Percentiles rank a stretch among this genome's conserved stretches.
phyloP scores from a whole-genome alignment of 129 eudicot species.

The Ambrosia trifida region DNA sequence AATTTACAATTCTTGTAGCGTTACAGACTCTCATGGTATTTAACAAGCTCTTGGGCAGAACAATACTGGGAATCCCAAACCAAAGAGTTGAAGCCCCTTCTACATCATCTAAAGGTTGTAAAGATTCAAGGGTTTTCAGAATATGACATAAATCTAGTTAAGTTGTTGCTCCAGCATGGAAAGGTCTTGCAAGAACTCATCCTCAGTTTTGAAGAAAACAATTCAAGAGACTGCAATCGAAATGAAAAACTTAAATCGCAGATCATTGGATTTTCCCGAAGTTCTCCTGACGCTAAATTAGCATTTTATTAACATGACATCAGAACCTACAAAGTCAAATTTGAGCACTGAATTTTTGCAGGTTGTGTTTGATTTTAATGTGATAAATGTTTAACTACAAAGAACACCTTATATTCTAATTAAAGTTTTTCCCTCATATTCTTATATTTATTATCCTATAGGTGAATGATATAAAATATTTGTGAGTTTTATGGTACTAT shows the following conservation, averaged over 20 bases:
- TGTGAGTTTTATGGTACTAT: neutral
- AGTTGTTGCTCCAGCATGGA: conserved; percentile 68
- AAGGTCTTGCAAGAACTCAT: conserved; percentile 57
- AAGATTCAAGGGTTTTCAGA: conserved; percentile 56
- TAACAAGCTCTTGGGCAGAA: conserved; percentile 45
- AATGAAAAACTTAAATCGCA: conserved; percentile 55
- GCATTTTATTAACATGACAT: conserved; percentile 37
- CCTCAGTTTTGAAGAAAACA: conserved; percentile 32
- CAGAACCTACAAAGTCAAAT: neutral
- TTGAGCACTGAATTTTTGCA: conserved; percentile 8
- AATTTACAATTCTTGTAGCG: conserved; percentile 40
- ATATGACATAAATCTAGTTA: conserved; percentile 50
- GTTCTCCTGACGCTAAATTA: conserved; percentile 60
- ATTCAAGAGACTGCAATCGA: conserved; percentile 42
- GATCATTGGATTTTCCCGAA: conserved; percentile 59
- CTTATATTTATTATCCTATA: neutral
- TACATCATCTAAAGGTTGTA: conserved; percentile 51
- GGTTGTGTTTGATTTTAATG: conserved; percentile 5
- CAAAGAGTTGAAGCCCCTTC: conserved; percentile 48
- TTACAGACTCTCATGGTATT: conserved; percentile 44
- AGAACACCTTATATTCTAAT: neutral
- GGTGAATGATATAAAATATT: neutral
- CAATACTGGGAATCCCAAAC: conserved; percentile 54
- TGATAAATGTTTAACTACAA: neutral
- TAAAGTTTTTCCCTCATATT: neutral